Evolutionary conservation across 1,284 basidiomycete species (phyloP), one percentile per base, ranked within the genome.

Genomic region (Cutaneotrichosporon cutaneum): DNA sequence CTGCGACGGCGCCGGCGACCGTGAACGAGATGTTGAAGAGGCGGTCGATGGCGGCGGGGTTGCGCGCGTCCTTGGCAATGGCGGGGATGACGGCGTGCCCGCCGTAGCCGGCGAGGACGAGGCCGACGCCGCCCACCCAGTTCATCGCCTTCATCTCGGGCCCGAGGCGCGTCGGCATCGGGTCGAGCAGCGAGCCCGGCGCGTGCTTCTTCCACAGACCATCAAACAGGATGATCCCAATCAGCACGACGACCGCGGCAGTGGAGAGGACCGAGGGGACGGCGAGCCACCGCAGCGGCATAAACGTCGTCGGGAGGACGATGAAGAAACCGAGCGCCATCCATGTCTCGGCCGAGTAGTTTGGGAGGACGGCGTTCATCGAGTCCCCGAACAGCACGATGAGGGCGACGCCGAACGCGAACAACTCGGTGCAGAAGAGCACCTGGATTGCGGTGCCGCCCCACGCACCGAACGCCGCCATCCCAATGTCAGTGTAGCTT

Each of bases 51-150:
- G 88, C 82, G 39, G 83, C 82, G 1, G 93, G 93, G 69, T 93
- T 86, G 56, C 82, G 81, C 94, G 98, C 97, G 77, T 98, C 94
- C 68, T 88, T 84, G 11, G 90, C 92, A 16, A 98, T 78, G 10
- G 89, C 90, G 8, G 94, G 94, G 54, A 97, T 89, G 42, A 95
- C 91, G 13, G 92, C 90, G 76, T 98, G 94, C 1, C 94, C 93
- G 7, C 92, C 88, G 71, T 96, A 95, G 84, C 94, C 94, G 22
- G 92, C 92, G 88, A 98, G 93, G 74, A 97, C 88, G 60, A 98
- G 82, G 2, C 94, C 94, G 4, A 97, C 77, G 64, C 87, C 66
- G 72, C 77, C 67, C 26, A 78, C 62, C 69, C 74, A 76, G 61
- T 86, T 75, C 75, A 84, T 62, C 77, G 78, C 69, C 74, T 83